These are phyloP conservation scores for Cyberlindnera mississippiensis DNA, from an alignment of 805 yeast species.

Conservation along the genomic window DNA sequence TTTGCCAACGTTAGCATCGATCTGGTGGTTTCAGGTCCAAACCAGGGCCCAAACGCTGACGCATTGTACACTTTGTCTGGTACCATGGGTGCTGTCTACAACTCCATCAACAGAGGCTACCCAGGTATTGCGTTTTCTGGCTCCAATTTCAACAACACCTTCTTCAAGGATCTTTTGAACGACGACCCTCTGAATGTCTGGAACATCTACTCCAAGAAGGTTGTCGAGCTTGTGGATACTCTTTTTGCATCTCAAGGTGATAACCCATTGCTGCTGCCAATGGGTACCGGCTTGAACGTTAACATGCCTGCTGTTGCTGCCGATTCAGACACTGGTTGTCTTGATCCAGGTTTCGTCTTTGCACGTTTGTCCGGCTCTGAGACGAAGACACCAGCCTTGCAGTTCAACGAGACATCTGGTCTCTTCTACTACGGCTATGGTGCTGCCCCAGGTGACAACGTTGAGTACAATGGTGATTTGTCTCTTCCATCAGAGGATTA, in stretches of 20 bases:
- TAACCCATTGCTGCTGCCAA: constrained; percentile 37
- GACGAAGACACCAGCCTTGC: constrained; percentile 12
- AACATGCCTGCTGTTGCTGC: constrained; percentile 45
- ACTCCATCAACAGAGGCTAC: constrained; percentile 43
- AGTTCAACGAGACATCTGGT: constrained; percentile 39
- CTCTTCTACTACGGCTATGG: constrained; percentile 19
- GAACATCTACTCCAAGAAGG: constrained; percentile 41
- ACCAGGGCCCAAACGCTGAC: constrained; percentile 47
- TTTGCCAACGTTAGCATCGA: constrained; percentile 43
- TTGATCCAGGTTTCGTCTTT: constrained; percentile 38
- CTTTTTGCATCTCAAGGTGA: constrained; percentile 38
- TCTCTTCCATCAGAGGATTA: constrained; percentile 39
- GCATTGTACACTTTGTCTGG: constrained; percentile 43
- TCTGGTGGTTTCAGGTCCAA: constrained; percentile 49
- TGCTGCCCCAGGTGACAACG: constrained; percentile 26
- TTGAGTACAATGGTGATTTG: constrained; percentile 40
- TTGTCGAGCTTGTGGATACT: constrained; percentile 37
- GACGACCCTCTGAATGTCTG: constrained; percentile 38
- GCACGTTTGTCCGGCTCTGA: constrained; percentile 43
- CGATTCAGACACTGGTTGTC: constrained; percentile 35
- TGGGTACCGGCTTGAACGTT: constrained; percentile 43
- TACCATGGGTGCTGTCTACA: constrained; percentile 49
- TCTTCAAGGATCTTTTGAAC: constrained; percentile 86
- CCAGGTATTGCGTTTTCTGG: constrained; percentile 52
- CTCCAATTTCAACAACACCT: constrained; percentile 49